Evolutionary conservation across 192 early-diverging fungal species (phyloP).

Genomic region (Umbelopsis vinacea): DNA sequence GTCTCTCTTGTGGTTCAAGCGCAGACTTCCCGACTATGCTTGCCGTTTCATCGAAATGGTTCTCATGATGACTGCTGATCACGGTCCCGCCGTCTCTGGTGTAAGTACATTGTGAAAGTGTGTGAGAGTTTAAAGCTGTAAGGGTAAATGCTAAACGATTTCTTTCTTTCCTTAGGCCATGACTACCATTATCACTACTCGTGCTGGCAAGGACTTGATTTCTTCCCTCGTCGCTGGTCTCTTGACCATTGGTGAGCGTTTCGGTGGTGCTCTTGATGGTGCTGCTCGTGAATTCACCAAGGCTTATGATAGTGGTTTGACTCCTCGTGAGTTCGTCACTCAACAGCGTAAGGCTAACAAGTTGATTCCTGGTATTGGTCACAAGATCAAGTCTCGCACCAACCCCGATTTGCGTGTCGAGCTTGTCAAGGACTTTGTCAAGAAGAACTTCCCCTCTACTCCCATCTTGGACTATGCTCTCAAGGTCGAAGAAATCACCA

Average conservation of each 20-base stretch:
- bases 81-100: conserved; percentile 97
- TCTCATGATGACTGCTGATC: conserved; percentile 98
- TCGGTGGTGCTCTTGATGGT: conserved; percentile 97
- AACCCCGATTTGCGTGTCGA: conserved; percentile 98
- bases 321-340: conserved; percentile 93
- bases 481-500: conserved; percentile 94
- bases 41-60: conserved; percentile 99
- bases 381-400: conserved; percentile 99
- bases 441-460: conserved; percentile 82
- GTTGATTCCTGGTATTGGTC: conserved; percentile 97
- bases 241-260: conserved; percentile 96
- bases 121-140: too few species aligned
- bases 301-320: conserved; percentile 92
- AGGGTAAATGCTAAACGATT: not conserved
- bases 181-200: conserved; percentile 90
- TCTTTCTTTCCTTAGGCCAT: conserved; percentile 68
- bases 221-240: conserved; percentile 94
- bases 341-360: conserved; percentile 96
- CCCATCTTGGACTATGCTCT: conserved; percentile 94
- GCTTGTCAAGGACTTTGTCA: conserved; percentile 93
- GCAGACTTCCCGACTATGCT: conserved; percentile 92
- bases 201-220: conserved; percentile 97
- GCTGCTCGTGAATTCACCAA: conserved; percentile 89
- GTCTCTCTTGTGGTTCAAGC: conserved; percentile 98
- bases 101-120: conserved; percentile 53